phyloP scores from a whole-genome alignment of 345 rosid genomes.

The Isatis tinctoria region DNA sequence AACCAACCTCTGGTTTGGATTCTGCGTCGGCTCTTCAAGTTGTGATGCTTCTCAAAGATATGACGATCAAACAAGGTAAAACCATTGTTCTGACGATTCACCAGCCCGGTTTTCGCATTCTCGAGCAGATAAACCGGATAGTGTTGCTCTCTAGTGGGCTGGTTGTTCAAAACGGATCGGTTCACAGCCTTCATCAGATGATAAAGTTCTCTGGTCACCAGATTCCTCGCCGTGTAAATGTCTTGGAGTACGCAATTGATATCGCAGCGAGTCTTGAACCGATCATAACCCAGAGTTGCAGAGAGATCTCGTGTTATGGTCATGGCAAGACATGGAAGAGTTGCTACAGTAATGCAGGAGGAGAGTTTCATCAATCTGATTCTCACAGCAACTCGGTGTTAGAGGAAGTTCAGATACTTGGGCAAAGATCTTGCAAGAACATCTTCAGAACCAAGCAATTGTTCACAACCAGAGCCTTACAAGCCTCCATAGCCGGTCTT shows the following conservation, averaged over 20 bases:
- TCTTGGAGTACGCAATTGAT: conserved; percentile 84
- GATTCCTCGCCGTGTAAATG: conserved; percentile 68
- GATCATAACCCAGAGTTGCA: conserved; percentile 6
- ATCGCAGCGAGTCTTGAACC: conserved; percentile 44
- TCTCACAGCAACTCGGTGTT: conserved; percentile 44
- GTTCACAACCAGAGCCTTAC: conserved; percentile 65
- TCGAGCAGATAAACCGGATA: conserved; percentile 59
- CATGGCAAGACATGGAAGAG: conserved; percentile 29
- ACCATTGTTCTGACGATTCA: conserved; percentile 82
- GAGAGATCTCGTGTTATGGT: conserved; percentile 24
- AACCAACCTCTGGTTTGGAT: conserved; percentile 96
- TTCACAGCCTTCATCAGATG: conserved; percentile 53
- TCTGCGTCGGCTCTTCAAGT: conserved; percentile 84
- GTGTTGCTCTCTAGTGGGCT: conserved; percentile 69
- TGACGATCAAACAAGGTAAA: conserved; percentile 67
- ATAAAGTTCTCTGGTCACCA: conserved; percentile 49
- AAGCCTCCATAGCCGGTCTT: conserved; percentile 65
- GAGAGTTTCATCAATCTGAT: conserved; percentile 32
- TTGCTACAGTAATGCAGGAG: not conserved
- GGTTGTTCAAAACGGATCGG: conserved; percentile 55
- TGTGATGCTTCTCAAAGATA: conserved; percentile 55
- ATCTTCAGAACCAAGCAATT: conserved; percentile 80
- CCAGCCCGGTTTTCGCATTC: conserved; percentile 89
- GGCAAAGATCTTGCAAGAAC: conserved; percentile 74
- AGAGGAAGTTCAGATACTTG: conserved; percentile 61